Evolutionary conservation across 441 rosid genomes (phyloP).

Genomic region (Pelargonium fulgidum): DNA sequence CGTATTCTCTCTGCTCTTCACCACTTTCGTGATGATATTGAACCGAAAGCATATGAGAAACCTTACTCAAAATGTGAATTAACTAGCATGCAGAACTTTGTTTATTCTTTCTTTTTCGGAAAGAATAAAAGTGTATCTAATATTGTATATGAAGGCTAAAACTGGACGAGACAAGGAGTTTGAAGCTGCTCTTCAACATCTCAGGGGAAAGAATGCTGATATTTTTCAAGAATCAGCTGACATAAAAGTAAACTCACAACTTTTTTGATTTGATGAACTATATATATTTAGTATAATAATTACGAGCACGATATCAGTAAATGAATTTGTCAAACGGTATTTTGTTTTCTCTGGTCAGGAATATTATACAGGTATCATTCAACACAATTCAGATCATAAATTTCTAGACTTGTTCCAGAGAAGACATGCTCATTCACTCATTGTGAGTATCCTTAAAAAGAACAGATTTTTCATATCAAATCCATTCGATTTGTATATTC

Average conservation of each 20-base stretch:
- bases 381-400: slow-evolving; percentile 20
- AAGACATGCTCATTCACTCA: slow-evolving; percentile 40
- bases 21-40: no score
- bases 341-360: slow-evolving; percentile 13
- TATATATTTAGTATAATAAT: no score
- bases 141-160: background rate
- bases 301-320: no score
- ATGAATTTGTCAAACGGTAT: no score
- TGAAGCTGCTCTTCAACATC: background rate
- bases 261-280: no score
- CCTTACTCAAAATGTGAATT: no score
- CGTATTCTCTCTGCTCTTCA: no score
- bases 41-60: no score
- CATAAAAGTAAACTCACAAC: background rate
- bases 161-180: background rate
- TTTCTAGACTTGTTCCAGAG: slow-evolving; percentile 36
- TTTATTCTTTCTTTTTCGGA: no score
- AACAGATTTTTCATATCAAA: background rate
- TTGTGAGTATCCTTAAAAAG: slow-evolving; percentile 30
- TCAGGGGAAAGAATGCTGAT: background rate
- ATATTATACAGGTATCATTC: slow-evolving; percentile 22
- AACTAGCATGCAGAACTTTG: no score
- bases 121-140: no score
- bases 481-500: no score
- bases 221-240: background rate